Evolutionary conservation across 345 rosid species (phyloP).

Genomic region (Acer campestre): DNA sequence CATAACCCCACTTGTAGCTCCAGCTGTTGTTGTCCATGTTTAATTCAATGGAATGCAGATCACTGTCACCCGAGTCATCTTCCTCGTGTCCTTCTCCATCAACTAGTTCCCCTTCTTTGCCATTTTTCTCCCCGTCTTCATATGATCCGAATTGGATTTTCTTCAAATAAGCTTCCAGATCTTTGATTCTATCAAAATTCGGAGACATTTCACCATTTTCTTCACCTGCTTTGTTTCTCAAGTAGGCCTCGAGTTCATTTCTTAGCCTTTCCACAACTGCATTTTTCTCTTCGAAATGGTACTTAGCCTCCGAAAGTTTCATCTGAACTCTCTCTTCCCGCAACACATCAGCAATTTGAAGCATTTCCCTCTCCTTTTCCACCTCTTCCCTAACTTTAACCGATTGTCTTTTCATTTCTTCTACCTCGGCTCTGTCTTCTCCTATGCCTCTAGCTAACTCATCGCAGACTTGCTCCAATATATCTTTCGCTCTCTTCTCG

Average conservation of each 20-base stretch:
- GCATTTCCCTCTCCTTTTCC: slow-evolving; percentile 96
- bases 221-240: slow-evolving; percentile 33
- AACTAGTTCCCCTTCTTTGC: slow-evolving; percentile 22
- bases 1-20: slow-evolving; percentile 86
- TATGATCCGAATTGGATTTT: slow-evolving; percentile 29
- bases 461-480: slow-evolving; percentile 83
- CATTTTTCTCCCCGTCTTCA: slow-evolving; percentile 22
- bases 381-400: slow-evolving; percentile 70
- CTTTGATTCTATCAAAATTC: slow-evolving; percentile 43
- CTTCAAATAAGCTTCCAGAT: slow-evolving; percentile 58
- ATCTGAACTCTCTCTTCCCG: slow-evolving; percentile 97
- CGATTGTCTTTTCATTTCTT: slow-evolving; percentile 60
- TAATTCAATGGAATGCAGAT: slow-evolving; percentile 89
- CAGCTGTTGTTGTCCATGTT: slow-evolving; percentile 68
- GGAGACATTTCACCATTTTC: slow-evolving; percentile 43
- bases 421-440: slow-evolving; percentile 63
- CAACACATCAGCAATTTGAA: slow-evolving; percentile 85
- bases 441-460: slow-evolving; percentile 81
- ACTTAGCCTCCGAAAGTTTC: slow-evolving; percentile 88
- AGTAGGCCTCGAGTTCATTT: slow-evolving; percentile 62
- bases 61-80: slow-evolving; percentile 77
- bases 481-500: slow-evolving; percentile 85
- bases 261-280: slow-evolving; percentile 70
- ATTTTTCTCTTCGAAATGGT: slow-evolving; percentile 87
- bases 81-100: slow-evolving; percentile 44